These are phyloP conservation scores for Lactifluus volemus DNA, from an alignment of 768 basidiomycete genomes.

Conservation along the genomic window DNA sequence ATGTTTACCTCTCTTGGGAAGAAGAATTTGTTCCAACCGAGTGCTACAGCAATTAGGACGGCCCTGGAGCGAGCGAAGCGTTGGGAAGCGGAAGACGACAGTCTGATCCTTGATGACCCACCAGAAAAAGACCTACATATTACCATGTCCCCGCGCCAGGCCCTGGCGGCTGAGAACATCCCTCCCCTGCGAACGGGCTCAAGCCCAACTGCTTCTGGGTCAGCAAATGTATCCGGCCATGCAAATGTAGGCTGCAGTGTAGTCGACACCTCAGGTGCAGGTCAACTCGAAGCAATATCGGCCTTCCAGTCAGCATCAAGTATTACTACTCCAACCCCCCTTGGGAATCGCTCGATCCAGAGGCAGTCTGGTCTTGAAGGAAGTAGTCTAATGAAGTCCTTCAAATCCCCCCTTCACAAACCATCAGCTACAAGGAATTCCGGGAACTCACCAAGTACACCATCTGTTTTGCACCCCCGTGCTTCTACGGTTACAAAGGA, in stretches of 20 bases:
- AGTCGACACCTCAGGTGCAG: neutral
- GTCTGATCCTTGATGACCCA: neutral
- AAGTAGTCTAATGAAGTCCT: slow-evolving; percentile 1
- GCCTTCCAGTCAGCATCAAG: neutral
- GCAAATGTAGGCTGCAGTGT: neutral
- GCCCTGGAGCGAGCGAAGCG: slow-evolving; percentile 6
- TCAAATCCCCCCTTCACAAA: slow-evolving; percentile 16
- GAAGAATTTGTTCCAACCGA: slow-evolving; percentile 7
- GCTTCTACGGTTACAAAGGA: slow-evolving; percentile 7
- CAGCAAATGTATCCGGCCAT: neutral
- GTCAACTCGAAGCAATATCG: neutral
- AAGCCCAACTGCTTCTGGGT: neutral
- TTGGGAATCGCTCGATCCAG: neutral
- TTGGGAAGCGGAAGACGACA: slow-evolving; percentile 15
- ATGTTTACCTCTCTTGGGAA: slow-evolving; percentile 12
- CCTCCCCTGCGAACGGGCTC: neutral
- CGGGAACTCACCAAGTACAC: neutral
- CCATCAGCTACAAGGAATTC: neutral
- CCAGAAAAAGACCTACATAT: neutral
- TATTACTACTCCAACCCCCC: neutral
- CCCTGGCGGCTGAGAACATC: neutral
- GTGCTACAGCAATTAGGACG: slow-evolving; percentile 4
- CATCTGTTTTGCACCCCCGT: neutral
- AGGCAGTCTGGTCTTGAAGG: neutral
- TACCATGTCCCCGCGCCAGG: neutral